These are phyloP conservation scores for Marasmius oreades DNA, from an alignment of 1,284 basidiomycete species.

Conservation along the genomic window DNA sequence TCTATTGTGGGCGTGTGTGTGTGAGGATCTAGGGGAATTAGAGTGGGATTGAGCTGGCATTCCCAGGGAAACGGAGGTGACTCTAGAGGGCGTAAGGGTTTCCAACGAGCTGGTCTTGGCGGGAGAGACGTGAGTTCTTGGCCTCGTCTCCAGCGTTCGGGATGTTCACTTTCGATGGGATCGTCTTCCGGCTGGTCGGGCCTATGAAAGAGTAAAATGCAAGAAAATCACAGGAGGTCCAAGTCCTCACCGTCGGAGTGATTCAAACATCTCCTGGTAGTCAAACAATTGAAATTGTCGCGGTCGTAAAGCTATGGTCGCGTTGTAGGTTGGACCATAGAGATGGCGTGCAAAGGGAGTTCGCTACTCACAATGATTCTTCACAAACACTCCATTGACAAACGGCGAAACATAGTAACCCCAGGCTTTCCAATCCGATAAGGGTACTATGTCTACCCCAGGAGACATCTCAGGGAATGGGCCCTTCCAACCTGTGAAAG, in stretches of 20 bases:
- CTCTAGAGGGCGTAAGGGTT: conserved; percentile 29
- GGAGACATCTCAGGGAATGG: conserved; percentile 1
- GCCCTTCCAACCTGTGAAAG: not conserved
- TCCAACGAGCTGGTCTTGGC: conserved; percentile 44
- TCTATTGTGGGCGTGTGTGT: conserved; percentile 31
- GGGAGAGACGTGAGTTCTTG: conserved; percentile 45
- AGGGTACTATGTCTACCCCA: conserved; percentile 19
- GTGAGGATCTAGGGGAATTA: conserved; percentile 32
- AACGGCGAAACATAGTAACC: conserved; percentile 40
- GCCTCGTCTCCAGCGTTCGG: conserved; percentile 46
- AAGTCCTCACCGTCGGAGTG: conserved; percentile 20
- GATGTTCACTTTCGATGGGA: conserved; percentile 26
- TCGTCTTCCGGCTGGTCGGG: conserved; percentile 15
- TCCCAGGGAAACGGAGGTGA: conserved; percentile 41
- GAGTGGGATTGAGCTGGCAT: conserved; percentile 51
- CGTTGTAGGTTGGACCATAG: no score
- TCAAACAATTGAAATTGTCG: conserved; percentile 20
- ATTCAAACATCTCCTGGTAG: conserved; percentile 33
- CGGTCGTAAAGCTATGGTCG: conserved; percentile 15
- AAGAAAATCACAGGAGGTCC: conserved; percentile 1
- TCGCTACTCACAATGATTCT: conserved; percentile 34
- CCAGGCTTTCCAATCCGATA: conserved; percentile 42
- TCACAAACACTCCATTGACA: conserved; percentile 30
- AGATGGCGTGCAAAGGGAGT: no score
- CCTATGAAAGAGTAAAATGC: conserved; percentile 17